These are phyloP conservation scores for Bertia moriformis DNA, from an alignment of 2,329 filamentous ascomycete genomes.

Conservation along the genomic window DNA sequence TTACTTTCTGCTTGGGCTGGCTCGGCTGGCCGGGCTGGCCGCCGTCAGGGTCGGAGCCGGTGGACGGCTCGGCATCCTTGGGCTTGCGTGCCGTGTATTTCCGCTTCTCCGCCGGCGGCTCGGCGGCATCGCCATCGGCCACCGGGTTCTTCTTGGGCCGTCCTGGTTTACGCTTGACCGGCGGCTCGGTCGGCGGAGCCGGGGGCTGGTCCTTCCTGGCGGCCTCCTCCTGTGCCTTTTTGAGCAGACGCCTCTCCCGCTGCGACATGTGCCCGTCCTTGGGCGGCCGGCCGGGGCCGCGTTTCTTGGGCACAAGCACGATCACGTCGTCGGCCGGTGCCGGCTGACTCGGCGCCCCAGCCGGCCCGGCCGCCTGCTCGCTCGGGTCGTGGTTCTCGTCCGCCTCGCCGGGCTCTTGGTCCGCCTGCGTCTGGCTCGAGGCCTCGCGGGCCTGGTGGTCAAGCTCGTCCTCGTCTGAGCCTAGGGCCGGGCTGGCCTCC, in stretches of 20 bases:
- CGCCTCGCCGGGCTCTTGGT: constrained; percentile 14
- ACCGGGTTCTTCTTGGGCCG: constrained; percentile 48
- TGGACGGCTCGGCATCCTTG: constrained; percentile 36
- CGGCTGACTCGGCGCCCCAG: constrained; percentile 8
- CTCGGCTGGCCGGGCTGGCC: constrained; percentile 12
- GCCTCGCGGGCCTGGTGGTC: too few species aligned
- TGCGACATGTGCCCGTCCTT: constrained; percentile 78
- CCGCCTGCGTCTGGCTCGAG: too few species aligned
- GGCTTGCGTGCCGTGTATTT: constrained; percentile 51
- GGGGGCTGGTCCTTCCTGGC: constrained; percentile 35
- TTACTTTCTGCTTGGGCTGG: constrained; percentile 41
- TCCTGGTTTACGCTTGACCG: constrained; percentile 47
- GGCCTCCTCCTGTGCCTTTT: constrained; percentile 38
- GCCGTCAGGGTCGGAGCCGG: constrained; percentile 27
- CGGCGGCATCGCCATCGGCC: constrained; percentile 34
- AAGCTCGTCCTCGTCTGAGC: constrained; percentile 14
- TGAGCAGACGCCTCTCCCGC: constrained; percentile 50
- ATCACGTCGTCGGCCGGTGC: constrained; percentile 20
- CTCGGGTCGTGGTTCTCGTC: constrained; percentile 19
- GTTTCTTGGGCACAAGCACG: constrained; percentile 45
- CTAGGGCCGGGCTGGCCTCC: constrained; percentile 18
- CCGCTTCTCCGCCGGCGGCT: too few species aligned
- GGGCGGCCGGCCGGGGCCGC: constrained; percentile 66
- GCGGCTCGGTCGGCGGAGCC: constrained; percentile 20
- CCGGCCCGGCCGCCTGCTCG: constrained; percentile 9